These are phyloP conservation scores for Apiospora arundinis DNA, from an alignment of 2,329 filamentous ascomycete genomes.

Conservation along the genomic window DNA sequence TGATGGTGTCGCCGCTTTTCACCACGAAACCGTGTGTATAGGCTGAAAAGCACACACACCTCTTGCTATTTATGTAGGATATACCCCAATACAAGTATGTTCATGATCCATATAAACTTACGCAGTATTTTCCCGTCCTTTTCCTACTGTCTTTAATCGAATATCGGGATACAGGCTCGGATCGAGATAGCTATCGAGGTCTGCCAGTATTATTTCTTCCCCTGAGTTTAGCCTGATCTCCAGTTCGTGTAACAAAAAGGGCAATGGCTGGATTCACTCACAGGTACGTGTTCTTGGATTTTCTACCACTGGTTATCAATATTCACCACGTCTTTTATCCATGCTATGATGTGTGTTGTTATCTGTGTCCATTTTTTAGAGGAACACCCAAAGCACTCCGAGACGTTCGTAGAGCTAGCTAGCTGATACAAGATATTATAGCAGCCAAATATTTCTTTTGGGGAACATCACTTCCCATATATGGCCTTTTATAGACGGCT, in stretches of 20 bases:
- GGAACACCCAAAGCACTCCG: neutral
- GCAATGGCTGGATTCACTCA: neutral
- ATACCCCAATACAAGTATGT: slow-evolving; percentile 27
- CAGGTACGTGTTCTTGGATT: neutral
- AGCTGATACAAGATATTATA: no score
- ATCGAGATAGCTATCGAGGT: neutral
- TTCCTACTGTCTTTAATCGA: neutral
- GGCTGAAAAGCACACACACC: neutral
- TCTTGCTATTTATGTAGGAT: slow-evolving; percentile 22
- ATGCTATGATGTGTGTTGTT: neutral
- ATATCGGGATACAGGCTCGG: neutral
- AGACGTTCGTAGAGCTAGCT: no score
- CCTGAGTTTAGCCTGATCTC: neutral
- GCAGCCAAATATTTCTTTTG: neutral
- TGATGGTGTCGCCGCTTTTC: neutral
- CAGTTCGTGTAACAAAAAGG: neutral
- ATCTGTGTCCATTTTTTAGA: neutral
- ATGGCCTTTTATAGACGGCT: neutral
- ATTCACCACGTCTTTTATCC: no score
- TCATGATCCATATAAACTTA: neutral
- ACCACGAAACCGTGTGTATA: neutral
- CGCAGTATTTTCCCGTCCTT: neutral
- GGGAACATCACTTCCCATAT: neutral
- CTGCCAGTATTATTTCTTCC: neutral
- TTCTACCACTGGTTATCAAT: no score